Conservation (phyloP, 345 rosid species). For the Streptanthus diversifolius region DNA sequence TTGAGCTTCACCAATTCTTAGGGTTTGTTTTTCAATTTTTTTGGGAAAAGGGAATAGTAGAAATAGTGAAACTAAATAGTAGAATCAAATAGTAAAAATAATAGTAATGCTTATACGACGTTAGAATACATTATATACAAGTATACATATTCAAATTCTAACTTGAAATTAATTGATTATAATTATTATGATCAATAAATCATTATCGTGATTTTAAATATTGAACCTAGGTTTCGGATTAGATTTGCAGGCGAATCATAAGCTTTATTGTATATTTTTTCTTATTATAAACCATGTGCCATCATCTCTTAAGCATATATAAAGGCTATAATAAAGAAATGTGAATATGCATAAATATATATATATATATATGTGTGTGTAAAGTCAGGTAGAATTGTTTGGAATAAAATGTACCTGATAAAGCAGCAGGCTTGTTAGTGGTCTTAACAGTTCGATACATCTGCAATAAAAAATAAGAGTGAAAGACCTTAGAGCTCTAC, state of each 20-base stretch:
- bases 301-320: constrained; percentile 28
- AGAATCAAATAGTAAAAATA: not conserved
- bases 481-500: constrained; percentile 4
- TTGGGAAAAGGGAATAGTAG: not conserved
- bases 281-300: not conserved
- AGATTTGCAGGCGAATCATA: not conserved
- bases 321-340: constrained; percentile 27
- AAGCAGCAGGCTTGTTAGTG: constrained; percentile 78
- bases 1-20: constrained; percentile 21
- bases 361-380: not conserved
- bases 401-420: constrained; percentile 54
- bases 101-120: not conserved
- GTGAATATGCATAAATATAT: constrained; percentile 8
- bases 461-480: constrained; percentile 33
- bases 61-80: constrained; percentile 10
- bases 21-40: constrained; percentile 17
- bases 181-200: not conserved
- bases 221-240: not conserved
- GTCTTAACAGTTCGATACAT: constrained; percentile 93
- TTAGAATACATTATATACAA: not conserved
- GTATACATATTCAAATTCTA: not conserved
- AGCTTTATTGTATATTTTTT: not conserved
- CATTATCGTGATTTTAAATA: not conserved
- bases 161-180: not conserved
- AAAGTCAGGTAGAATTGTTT: constrained; percentile 7